Evolutionary conservation across 495 filamentous ascomycete species (phyloP), one percentile per base, ranked within the genome.

Genomic region (Penicillium waksmanii): DNA sequence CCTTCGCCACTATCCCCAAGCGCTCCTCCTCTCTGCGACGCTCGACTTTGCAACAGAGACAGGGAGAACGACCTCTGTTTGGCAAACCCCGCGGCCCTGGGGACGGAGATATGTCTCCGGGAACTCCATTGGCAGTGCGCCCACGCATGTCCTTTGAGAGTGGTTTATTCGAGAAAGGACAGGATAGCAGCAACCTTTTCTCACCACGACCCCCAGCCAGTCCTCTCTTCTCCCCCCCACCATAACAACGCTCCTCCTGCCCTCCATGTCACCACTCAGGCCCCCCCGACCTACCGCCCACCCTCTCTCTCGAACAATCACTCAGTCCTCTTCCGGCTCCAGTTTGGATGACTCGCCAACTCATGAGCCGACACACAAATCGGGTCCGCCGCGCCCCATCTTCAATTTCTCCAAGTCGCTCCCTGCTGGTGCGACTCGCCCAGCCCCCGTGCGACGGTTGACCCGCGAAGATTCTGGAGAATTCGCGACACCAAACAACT

Each of bases 1-100:
- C 73, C 25, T 74, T 80, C 63, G 68, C 77, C 19, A 76, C 77
- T 0, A 77, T 81, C 40, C 78, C 78, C 23, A 81, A 75, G 57
- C 74, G 78, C 13, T 85, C 89, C 7, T 88, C 88, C 33, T 90
- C 89, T 21, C 77, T 96, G 36, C 87, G 93, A 47, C 90, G 86
- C 67, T 94, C 92, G n/a, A 95, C 93, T 5, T 74, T 96, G 43
- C 90, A 94, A 64, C 91, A 96, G 70, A 87, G 93, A 27, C 82
- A 88, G 64, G 80, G 83, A 43, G 87, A 87, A 21, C 84, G 86
- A 43, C 81, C 81, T 0, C 84, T 87, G 6, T 86, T 82, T 60
- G 77, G 73, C 17, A 77, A 81, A 17, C 73, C 80, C 23, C 79
- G 69, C 55, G 67, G 74, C 2, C 57, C 70, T 34, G 69, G 71